Conservation (phyloP, 129 eudicot genomes). For the Arctium lappa region DNA sequence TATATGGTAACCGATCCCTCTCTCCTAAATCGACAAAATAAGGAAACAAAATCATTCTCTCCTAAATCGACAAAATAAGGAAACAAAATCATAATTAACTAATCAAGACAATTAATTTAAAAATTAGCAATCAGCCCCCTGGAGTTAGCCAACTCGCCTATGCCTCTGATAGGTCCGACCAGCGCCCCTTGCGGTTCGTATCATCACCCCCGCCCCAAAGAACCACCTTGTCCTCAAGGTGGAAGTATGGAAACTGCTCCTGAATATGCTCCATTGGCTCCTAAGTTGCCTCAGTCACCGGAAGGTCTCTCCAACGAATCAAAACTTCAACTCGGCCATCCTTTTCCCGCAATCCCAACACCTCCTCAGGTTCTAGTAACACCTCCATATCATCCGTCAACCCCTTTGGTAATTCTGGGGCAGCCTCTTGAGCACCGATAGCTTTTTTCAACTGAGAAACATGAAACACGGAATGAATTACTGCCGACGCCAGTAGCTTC, state of each 20-base stretch:
- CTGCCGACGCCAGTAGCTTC: neutral
- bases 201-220: neutral
- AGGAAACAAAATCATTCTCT: no score
- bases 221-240: conserved; percentile 9
- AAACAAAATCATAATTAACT: no score
- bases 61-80: no score
- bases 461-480: neutral
- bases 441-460: neutral
- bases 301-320: neutral
- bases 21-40: no score
- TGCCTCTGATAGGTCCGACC: no score
- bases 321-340: neutral
- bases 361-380: neutral
- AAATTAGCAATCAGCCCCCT: no score
- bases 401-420: neutral
- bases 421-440: neutral
- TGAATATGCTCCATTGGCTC: neutral
- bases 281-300: neutral
- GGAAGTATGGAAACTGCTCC: neutral
- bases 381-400: no score
- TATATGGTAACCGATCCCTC: no score
- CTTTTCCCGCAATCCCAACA: neutral
- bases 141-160: no score
- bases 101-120: no score
- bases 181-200: neutral